A percentile compares a stretch with the other conserved stretches of the same genome.
These are phyloP conservation scores for Solanum chiquidenum DNA, from an alignment of 257 asterid species.

Conservation along the genomic window DNA sequence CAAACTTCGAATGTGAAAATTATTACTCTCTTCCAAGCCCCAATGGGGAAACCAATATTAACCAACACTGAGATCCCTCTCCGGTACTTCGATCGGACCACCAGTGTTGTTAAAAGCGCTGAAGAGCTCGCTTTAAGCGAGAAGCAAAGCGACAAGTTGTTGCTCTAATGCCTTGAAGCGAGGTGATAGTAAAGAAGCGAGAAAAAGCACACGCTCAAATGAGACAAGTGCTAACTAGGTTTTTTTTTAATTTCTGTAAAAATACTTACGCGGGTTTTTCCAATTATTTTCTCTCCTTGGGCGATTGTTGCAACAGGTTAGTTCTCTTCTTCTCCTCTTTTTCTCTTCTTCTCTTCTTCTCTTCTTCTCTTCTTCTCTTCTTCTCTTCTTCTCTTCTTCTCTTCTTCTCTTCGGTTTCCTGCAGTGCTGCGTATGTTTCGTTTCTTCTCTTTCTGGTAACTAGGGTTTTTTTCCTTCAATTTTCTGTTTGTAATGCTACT, in stretches of 20 bases:
- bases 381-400: neutral
- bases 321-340: neutral
- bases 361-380: neutral
- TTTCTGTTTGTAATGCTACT: neutral
- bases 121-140: neutral
- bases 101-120: neutral
- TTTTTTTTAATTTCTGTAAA: neutral
- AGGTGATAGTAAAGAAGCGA: neutral
- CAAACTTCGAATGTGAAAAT: neutral
- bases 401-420: neutral
- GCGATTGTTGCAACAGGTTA: neutral
- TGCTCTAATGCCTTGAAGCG: neutral
- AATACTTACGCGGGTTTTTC: neutral
- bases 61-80: neutral
- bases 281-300: neutral
- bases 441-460: neutral
- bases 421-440: neutral
- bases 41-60: neutral
- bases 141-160: neutral
- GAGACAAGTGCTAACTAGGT: neutral
- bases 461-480: neutral
- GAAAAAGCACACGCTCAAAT: neutral
- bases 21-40: neutral
- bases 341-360: neutral
- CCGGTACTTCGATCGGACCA: neutral